Conservation (phyloP, 768 basidiomycete species). For the Boletus rex-veris region DNA sequence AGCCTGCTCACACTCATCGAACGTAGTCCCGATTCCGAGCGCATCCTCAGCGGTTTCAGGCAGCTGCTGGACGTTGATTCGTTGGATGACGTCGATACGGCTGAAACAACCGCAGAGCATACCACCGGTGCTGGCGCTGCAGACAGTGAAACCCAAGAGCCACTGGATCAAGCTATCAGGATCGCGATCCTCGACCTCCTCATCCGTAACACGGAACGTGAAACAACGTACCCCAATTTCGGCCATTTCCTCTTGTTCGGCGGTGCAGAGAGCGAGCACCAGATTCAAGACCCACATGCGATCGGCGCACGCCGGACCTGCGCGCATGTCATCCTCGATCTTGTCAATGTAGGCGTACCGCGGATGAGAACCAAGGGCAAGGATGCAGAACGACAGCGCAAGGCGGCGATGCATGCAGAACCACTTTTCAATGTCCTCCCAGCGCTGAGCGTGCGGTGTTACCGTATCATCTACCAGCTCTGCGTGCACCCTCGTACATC, state of each 20-base stretch:
- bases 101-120: slow-evolving; percentile 59
- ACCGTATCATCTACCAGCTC: slow-evolving; percentile 78
- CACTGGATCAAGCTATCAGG: slow-evolving; percentile 65
- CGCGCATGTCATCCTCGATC: slow-evolving; percentile 76
- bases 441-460: slow-evolving; percentile 79
- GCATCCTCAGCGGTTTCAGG: slow-evolving; percentile 78
- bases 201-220: slow-evolving; percentile 66
- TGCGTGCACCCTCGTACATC: slow-evolving; percentile 86
- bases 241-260: slow-evolving; percentile 88
- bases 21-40: slow-evolving; percentile 77
- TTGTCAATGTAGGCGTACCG: slow-evolving; percentile 72
- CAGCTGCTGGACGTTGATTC: slow-evolving; percentile 61
- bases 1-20: slow-evolving; percentile 77
- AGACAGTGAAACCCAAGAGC: slow-evolving; percentile 42
- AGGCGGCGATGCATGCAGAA: slow-evolving; percentile 28
- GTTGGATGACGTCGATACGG: slow-evolving; percentile 53
- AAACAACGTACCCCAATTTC: slow-evolving; percentile 70
- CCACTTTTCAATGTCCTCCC: slow-evolving; percentile 69
- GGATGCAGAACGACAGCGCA: slow-evolving; percentile 32
- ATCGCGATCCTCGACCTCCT: slow-evolving; percentile 79
- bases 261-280: slow-evolving; percentile 50
- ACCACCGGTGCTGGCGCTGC: slow-evolving; percentile 73
- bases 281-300: slow-evolving; percentile 77
- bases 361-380: slow-evolving; percentile 45
- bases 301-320: slow-evolving; percentile 66